These are phyloP conservation scores for Diaporthe citrichinensis DNA, from an alignment of 2,329 filamentous ascomycete species.

Conservation along the genomic window DNA sequence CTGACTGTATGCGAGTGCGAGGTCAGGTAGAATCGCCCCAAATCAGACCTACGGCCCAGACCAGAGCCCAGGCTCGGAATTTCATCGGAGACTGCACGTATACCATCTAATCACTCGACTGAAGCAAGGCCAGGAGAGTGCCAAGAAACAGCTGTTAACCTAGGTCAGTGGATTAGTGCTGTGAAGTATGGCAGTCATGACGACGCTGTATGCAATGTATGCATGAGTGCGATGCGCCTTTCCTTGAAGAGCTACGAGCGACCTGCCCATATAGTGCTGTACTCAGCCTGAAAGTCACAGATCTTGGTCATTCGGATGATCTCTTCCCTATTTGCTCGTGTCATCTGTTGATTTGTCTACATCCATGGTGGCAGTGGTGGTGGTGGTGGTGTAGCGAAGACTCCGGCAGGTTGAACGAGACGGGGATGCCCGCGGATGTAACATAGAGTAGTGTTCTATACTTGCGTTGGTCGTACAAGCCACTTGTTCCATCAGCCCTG, in stretches of 20 bases:
- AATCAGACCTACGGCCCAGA: background rate
- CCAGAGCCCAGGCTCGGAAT: background rate
- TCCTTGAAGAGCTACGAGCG: background rate
- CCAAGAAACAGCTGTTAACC: background rate
- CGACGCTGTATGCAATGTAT: background rate
- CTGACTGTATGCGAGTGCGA: background rate
- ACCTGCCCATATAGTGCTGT: background rate
- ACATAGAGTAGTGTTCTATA: background rate
- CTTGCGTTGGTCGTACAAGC: background rate
- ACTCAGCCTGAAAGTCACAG: background rate
- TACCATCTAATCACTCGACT: constrained; percentile 1
- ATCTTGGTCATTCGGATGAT: background rate
- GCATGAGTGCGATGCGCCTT: constrained; percentile 8
- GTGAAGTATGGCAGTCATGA: background rate
- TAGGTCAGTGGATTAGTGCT: background rate
- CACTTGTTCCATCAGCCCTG: constrained; percentile 11
- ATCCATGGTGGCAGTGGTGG: background rate
- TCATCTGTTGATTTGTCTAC: background rate
- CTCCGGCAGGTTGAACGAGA: constrained; percentile 12
- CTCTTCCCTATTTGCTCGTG: constrained; percentile 10
- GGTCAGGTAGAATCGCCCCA: background rate
- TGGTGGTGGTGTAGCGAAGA: constrained; percentile 23
- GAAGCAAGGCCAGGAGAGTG: background rate
- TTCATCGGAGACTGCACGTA: background rate
- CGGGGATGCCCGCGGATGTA: constrained; percentile 21